Percentiles rank a stretch among this genome's conserved stretches.
Conservation (phyloP, 805 yeast genomes). For the Debaryomyces tyrocola region DNA sequence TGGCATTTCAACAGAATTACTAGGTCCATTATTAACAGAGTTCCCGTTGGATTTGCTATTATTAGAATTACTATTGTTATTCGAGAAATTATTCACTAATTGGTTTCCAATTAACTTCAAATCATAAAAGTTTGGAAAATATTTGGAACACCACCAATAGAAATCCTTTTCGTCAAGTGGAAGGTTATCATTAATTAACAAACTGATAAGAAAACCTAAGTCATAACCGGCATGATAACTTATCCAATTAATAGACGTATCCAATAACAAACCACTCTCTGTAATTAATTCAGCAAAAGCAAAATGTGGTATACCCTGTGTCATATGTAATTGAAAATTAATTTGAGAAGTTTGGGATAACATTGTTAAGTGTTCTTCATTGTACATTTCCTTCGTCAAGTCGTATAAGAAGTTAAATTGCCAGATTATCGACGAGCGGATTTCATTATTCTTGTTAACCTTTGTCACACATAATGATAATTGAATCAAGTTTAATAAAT, state of each 20-base stretch:
- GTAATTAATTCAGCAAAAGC: constrained; percentile 83
- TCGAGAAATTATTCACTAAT: constrained; percentile 26
- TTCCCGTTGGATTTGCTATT: background rate
- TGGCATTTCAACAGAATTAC: constrained; percentile 4
- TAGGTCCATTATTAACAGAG: constrained; percentile 7
- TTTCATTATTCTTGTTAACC: constrained; percentile 30
- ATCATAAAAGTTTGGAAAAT: constrained; percentile 83
- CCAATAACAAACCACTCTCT: constrained; percentile 81
- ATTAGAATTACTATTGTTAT: constrained; percentile 10
- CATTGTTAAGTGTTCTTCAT: constrained; percentile 79
- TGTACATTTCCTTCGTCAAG: constrained; percentile 75
- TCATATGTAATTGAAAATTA: constrained; percentile 72
- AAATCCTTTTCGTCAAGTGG: constrained; percentile 83
- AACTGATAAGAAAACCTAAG: constrained; percentile 80
- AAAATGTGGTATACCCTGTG: constrained; percentile 73
- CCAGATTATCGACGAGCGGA: constrained; percentile 87
- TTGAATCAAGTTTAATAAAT: constrained; percentile 81
- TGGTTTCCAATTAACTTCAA: constrained; percentile 57
- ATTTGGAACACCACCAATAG: constrained; percentile 63
- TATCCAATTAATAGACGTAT: constrained; percentile 75
- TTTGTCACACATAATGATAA: constrained; percentile 47
- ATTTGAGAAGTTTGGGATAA: constrained; percentile 76
- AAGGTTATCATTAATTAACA: constrained; percentile 71
- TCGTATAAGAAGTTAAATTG: constrained; percentile 91
- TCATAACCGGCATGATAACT: constrained; percentile 95